Conservation (phyloP, 148 eudicot species). For the Camellia granthamiana region DNA sequence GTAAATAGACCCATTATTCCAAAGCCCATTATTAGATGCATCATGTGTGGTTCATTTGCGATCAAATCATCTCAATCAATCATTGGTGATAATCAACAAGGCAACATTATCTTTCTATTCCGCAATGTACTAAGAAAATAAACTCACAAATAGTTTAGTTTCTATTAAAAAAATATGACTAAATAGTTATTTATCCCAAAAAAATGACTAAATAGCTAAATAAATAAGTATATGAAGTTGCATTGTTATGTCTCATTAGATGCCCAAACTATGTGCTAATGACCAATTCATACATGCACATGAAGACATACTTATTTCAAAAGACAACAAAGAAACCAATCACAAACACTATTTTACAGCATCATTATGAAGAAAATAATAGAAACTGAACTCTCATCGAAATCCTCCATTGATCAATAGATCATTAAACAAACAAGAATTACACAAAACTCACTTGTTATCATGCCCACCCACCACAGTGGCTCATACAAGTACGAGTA, state of each 20-base stretch:
- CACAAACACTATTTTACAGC: neutral
- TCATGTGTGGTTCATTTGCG: no score
- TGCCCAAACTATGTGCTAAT: neutral
- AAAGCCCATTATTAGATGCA: no score
- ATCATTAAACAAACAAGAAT: conserved; percentile 1
- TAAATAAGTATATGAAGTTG: neutral
- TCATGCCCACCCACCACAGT: conserved; percentile 89
- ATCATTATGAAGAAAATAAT: neutral
- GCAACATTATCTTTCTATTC: neutral
- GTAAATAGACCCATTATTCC: no score
- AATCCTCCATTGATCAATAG: neutral
- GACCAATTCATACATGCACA: neutral
- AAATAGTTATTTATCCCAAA: no score
- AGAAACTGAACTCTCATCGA: neutral
- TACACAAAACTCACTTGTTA: conserved; percentile 54
- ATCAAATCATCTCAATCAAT: neutral
- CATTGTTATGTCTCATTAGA: neutral
- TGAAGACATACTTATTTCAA: neutral
- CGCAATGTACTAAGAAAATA: neutral
- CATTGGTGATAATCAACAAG: neutral
- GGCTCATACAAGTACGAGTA: conserved; percentile 82
- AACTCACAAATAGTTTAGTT: neutral
- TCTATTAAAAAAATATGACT: no score
- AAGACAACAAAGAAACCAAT: neutral
- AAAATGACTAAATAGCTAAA: neutral